Evolutionary conservation across 2,329 filamentous ascomycete species (phyloP).

Genomic region (Aspergillus jensenii): DNA sequence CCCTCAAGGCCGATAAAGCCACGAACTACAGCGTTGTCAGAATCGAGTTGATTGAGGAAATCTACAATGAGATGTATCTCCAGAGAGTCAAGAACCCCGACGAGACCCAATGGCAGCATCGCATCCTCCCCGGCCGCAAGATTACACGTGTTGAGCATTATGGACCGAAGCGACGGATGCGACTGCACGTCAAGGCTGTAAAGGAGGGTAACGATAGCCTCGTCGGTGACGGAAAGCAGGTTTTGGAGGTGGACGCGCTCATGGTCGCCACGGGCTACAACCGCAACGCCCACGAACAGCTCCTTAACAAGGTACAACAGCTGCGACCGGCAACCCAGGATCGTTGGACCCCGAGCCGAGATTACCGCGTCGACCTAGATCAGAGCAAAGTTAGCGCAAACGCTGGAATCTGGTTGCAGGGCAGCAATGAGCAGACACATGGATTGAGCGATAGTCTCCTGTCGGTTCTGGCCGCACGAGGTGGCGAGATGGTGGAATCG

Average conservation of each 20-base stretch:
- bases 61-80: slow-evolving; percentile 85
- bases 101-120: slow-evolving; percentile 75
- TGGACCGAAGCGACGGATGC: slow-evolving; percentile 52
- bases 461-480: slow-evolving; percentile 72
- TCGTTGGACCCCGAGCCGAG: slow-evolving; percentile 67
- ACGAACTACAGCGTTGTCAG: slow-evolving; percentile 97
- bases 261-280: slow-evolving; percentile 87
- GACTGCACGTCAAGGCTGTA: slow-evolving; percentile 59
- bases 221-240: slow-evolving; percentile 52
- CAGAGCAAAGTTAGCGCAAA: slow-evolving; percentile 66
- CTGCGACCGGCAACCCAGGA: slow-evolving; percentile 62
- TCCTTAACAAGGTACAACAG: slow-evolving; percentile 66
- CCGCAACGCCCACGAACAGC: slow-evolving; percentile 72
- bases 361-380: slow-evolving; percentile 76
- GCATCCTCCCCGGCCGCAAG: slow-evolving; percentile 69
- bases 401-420: slow-evolving; percentile 87
- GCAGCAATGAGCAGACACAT: slow-evolving; percentile 89
- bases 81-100: slow-evolving; percentile 72
- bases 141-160: slow-evolving; percentile 62
- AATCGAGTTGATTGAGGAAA: slow-evolving; percentile 81
- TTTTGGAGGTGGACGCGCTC: slow-evolving; percentile 73
- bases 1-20: slow-evolving; percentile 68
- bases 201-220: slow-evolving; percentile 30
- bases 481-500: slow-evolving; percentile 74
- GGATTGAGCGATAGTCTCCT: slow-evolving; percentile 81